Conservation (phyloP, 495 filamentous ascomycete species). For the Penicillium dipodomyicola region DNA sequence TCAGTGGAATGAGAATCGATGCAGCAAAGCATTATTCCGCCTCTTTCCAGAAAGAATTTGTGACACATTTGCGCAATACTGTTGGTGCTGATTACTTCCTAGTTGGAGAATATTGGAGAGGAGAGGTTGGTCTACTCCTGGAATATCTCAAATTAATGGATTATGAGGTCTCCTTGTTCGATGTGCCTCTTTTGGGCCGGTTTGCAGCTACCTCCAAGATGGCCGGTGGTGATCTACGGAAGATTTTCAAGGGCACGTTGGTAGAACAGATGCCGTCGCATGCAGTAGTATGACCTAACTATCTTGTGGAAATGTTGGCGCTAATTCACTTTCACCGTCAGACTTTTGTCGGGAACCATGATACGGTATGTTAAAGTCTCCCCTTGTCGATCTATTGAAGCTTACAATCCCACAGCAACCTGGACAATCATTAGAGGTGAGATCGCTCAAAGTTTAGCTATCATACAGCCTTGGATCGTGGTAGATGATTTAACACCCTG, state of each 20-base stretch:
- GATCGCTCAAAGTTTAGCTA: neutral
- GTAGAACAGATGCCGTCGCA: slow-evolving; percentile 55
- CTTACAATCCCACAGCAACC: slow-evolving; percentile 46
- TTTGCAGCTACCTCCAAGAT: slow-evolving; percentile 54
- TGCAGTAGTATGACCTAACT: slow-evolving; percentile 52
- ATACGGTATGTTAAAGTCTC: slow-evolving; percentile 35
- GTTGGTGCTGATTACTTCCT: slow-evolving; percentile 58
- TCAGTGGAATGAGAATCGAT: slow-evolving; percentile 69
- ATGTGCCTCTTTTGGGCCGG: slow-evolving; percentile 65
- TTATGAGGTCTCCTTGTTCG: slow-evolving; percentile 63
- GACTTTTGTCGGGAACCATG: slow-evolving; percentile 49
- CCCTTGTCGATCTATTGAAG: neutral
- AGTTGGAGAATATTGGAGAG: slow-evolving; percentile 73
- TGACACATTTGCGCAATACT: slow-evolving; percentile 49
- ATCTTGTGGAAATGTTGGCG: neutral
- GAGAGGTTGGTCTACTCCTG: slow-evolving; percentile 53
- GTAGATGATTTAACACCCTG: neutral
- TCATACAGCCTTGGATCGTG: neutral
- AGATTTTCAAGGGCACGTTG: slow-evolving; percentile 60
- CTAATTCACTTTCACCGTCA: slow-evolving; percentile 15
- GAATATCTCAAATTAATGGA: slow-evolving; percentile 60
- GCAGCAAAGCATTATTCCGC: slow-evolving; percentile 70
- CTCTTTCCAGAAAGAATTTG: slow-evolving; percentile 60
- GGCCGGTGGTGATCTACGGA: slow-evolving; percentile 57
- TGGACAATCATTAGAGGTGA: slow-evolving; percentile 56